Base-by-base conservation (phyloP, 345 rosid genomes). In the Rhizophora apiculata region DNA sequence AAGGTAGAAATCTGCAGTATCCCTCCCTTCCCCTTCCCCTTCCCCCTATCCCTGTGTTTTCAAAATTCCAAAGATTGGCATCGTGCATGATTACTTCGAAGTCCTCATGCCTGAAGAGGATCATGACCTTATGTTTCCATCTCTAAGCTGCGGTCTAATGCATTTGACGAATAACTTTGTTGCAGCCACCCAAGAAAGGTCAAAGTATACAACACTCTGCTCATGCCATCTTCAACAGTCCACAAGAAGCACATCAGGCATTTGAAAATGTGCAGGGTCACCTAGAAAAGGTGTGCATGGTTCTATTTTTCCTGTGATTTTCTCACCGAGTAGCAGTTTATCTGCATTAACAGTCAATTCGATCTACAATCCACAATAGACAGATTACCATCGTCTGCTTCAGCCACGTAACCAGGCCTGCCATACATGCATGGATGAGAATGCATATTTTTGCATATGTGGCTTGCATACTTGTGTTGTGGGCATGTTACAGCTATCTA, bases 221-320 rank as follows among this genome's bases (percentile, higher is more conserved):
- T 21, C 36, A 72, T 54, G 84, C 86, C 54, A 60, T 76, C 64
- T 95, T 91, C 72, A 77, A 67, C 43, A 81, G 78, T 73, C 69
- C 78, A 27, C 80, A 80, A 68, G 90, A 89, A 71, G 99, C 97
- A 32, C 30, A 74, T n/a, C 73, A 65, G 69, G 93, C 89, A 60
- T 95, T 87, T 83, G 83, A 85, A 51, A 85, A 76, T 61, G 55
- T 83, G 20, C 63, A 76, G 51, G 96, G 87, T 62, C 60, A 54
- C 65, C 37, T 75, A 69, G 82, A 72, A 20, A 85, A 80, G 96
- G 96, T 91, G 32, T 26, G 13, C 18, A 15, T 57, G 27, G 7
- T 5, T 19, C 32, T 5, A 24, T 21, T 4, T 4, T 15, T 24
- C 31, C 9, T 37, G 13, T 9, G 36, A n/a, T 27, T 58, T 57